Evolutionary conservation across 1,139 yeast genomes (phyloP), one percentile per base, ranked within the genome.

Genomic region (Arxiozyma slooffiae): DNA sequence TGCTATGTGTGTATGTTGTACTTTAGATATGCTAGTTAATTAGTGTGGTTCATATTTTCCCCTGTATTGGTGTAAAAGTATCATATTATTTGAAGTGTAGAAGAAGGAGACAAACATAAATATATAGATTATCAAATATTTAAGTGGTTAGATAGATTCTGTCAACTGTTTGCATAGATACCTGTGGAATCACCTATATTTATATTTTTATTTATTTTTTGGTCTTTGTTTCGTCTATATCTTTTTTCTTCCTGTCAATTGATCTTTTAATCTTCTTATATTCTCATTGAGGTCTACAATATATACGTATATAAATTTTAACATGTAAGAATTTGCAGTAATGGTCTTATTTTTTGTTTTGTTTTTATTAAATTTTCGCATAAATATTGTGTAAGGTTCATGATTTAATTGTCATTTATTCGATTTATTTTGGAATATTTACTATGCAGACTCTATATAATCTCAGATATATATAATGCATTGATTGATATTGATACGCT

Each of bases 1-100:
- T 38, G 87, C 85, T 14, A 58, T 81, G 67, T 82, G 89, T 78
- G 60, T 82, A 55, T 82, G 88, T 64, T 82, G 85, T 67, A 79
- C 88, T 5, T 71, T 82, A 58, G 88, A 82, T 62, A 79, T 81
- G 61, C 59, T 82, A 39, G 78, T 81, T 82, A 71, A 61, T 11
- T 18, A 41, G 14, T 30, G n/a, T 2, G 36, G 14, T 11, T 11
- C n/a, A 2, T 30, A 30, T 30, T 30, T 14, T 30, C 14, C 36
- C 14, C 36, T 30, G n/a, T 14, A 14, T 30, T 30, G n/a, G n/a
- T n/a, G n/a, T n/a, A n/a, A n/a, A n/a, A n/a, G n/a, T n/a, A n/a
- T n/a, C n/a, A n/a, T n/a, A n/a, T n/a, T n/a, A n/a, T n/a, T n/a
- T n/a, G n/a, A n/a, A n/a, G n/a, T n/a, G n/a, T n/a, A n/a, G n/a